Base-by-base conservation (phyloP, 2,329 filamentous ascomycete species). In the Ilyonectria sp. region DNA sequence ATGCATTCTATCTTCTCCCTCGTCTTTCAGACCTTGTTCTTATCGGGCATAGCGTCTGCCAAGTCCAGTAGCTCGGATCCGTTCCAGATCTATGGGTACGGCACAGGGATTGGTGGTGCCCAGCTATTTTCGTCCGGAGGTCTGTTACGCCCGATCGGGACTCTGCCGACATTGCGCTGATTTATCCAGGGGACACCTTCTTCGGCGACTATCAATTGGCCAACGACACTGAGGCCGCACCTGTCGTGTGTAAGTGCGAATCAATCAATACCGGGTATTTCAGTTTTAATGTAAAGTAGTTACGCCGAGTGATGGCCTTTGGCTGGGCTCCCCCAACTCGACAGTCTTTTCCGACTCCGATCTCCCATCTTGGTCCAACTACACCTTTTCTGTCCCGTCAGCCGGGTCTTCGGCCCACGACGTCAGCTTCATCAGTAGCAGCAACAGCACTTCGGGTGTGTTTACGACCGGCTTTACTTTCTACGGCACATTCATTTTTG, bases 401-500 rank as follows among this genome's bases (percentile, higher is more conserved):
- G 6, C 52, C 13, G 53, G 52, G 4, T 68, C 66, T 6, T 65
- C 66, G 13, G 58, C 62, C 10, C 62, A 65, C 58, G 35, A 49
- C 15, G 66, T 68, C 21, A 37, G 35, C 8, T 33, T 68, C 26
- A 3, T 62, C 46, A 68, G 65, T 19, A 33, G 53, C 31, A 62
- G 57, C 4, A 37, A 37, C 10, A 44, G 62, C 31, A 43, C 15
- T 8, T 47, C 37, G 2, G 54, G 47, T 19, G 26, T 49, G 17
- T 4, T 65, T 21, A 43, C 62, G 10, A 62, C 49, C 15, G 49
- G 54, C 11, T 65, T 68, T 19, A 60, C 37, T 19, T 68, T 59
- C 29, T 68, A 68, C 35, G 66, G 66, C 2, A 31, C 62, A 2
- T 65, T 61, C 17, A 58, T 59, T n/a, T 53, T 65, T n/a, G 66